Evolutionary conservation across 176 grass and related monocot species (phyloP), one percentile per base, ranked within the genome.

Genomic region (Alopecurus myosuroides): DNA sequence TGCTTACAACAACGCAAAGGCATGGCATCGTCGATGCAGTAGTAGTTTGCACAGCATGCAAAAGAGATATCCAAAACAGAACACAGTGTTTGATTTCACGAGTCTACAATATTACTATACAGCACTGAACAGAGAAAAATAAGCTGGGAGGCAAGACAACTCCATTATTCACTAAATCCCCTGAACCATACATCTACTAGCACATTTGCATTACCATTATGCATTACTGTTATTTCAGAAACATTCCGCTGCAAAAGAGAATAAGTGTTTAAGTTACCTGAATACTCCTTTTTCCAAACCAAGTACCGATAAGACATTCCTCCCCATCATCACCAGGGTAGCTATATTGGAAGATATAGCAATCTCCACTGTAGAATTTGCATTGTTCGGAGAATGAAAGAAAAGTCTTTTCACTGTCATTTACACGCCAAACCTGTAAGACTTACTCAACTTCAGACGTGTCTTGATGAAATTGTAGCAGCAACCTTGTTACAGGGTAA

Each of bases 301-400:
- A 98, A 64, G 93, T 96, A 77, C 97, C 97, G 64, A 98, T 92
- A 44, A 98, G 79, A 62, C 89, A 92, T 85, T 98, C 97, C 46
- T 98, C 97, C 58, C 89, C 92, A 35, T 89, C 88, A 3, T 95
- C 91, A 74, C 93, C 97, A 84, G 93, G 84, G 84, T 98, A 98
- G 81, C 83, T 92, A 88, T 98, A 98, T 90, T 94, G 97, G 84
- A 98, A 98, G 22, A 98, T 92, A 81, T 96, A 95, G 71, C 97
- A 98, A 77, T 98, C 97, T 65, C 97, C 97, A 87, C 89, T 95
- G 70, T 91, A 98, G 89, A 99, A 99, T 87, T 94, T 99, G 91
- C 89, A 94, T 89, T 99, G 97, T 70, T 99, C 93, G 28, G 91
- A 92, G 83, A 94, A 90, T 70, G 93, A 89, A 69, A 99, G 88